Evolutionary conservation across 768 basidiomycete species (phyloP).

Genomic region (Amyloporia xantha): DNA sequence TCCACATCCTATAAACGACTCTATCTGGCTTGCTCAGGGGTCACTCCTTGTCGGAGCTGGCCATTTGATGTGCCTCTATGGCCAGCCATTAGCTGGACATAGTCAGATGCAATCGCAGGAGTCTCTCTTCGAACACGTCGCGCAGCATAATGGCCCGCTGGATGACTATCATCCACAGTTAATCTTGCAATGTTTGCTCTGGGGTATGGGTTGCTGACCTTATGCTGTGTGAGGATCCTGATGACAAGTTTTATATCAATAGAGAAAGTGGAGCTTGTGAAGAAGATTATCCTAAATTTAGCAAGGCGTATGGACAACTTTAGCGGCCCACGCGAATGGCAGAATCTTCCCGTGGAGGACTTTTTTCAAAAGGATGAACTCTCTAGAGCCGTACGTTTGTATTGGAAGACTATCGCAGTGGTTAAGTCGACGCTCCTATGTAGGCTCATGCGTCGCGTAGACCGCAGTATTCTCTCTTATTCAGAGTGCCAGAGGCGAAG

Average conservation of each 20-base stretch:
- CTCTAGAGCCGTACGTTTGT: conserved; percentile 11
- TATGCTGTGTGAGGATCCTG: neutral
- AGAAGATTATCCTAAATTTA: conserved; percentile 70
- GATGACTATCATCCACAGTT: conserved; percentile 92
- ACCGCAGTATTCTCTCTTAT: conserved; percentile 48
- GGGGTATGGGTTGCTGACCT: conserved; percentile 53
- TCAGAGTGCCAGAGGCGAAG: conserved; percentile 35
- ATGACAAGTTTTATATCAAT: neutral
- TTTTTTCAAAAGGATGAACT: conserved; percentile 36
- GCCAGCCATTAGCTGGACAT: too few relatives aligned
- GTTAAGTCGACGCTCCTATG: neutral
- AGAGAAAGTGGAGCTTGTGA: conserved; percentile 86
- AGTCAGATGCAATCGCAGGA: conserved; percentile 22
- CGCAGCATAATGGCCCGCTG: conserved; percentile 77
- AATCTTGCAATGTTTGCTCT: conserved; percentile 84
- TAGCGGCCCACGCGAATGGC: conserved; percentile 29
- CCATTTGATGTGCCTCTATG: conserved; percentile 78
- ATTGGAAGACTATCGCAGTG: neutral
- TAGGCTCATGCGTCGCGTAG: conserved; percentile 10
- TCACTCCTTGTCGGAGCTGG: conserved; percentile 77
- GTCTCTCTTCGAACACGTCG: conserved; percentile 78
- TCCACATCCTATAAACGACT: conserved; percentile 76
- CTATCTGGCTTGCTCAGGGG: conserved; percentile 85
- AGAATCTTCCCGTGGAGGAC: conserved; percentile 49
- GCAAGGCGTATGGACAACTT: conserved; percentile 36